A percentile compares a stretch with the other conserved stretches of the same genome.
Evolutionary conservation across 768 basidiomycete genomes (phyloP).

Genomic region (Leccinum broughii): DNA sequence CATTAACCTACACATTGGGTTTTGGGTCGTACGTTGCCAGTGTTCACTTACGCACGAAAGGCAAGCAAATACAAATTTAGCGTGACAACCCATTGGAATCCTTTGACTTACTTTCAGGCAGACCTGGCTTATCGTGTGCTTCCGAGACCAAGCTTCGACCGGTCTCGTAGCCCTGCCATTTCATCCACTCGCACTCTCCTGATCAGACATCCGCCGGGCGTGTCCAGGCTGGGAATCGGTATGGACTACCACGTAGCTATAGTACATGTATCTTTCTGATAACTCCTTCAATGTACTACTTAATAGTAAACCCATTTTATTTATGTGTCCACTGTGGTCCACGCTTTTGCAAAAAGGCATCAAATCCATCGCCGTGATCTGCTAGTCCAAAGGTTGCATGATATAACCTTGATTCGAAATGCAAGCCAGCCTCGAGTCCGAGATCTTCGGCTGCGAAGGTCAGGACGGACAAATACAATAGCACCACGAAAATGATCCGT

Average conservation of each 20-base stretch:
- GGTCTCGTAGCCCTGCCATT: background rate
- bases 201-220: background rate
- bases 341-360: slow-evolving; percentile 50
- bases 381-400: slow-evolving; percentile 50
- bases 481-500: background rate
- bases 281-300: background rate
- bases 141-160: background rate
- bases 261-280: background rate
- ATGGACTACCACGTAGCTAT: too few species aligned
- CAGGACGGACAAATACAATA: background rate
- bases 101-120: background rate
- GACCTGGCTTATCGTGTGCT: background rate
- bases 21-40: background rate
- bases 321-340: slow-evolving; percentile 43
- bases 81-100: background rate
- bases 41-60: too few species aligned
- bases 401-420: slow-evolving; percentile 50
- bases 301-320: slow-evolving; percentile 19
- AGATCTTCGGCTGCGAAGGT: slow-evolving; percentile 43
- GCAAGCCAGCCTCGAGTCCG: slow-evolving; percentile 44
- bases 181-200: background rate
- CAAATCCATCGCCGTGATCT: slow-evolving; percentile 49
- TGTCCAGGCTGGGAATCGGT: background rate
- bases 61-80: background rate
- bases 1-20: background rate